Percentiles rank a stretch among this genome's conserved stretches.
These are phyloP conservation scores for Senecio squalidus DNA, from an alignment of 140 eudicot species.

Conservation along the genomic window DNA sequence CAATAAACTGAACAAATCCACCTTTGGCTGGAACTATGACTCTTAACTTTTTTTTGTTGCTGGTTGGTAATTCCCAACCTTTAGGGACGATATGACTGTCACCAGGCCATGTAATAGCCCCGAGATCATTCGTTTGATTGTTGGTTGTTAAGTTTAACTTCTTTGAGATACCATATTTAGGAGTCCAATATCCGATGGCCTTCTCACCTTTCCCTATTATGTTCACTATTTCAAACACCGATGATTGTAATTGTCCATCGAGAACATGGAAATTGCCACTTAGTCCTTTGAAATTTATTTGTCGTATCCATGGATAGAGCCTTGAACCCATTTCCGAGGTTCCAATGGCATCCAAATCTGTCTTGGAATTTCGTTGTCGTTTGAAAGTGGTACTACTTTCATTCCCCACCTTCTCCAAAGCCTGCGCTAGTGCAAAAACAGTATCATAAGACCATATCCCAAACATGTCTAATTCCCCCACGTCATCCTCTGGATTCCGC, in stretches of 20 bases:
- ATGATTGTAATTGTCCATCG: constrained; percentile 18
- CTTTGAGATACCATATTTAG: constrained; percentile 27
- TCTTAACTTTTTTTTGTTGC: constrained; percentile 29
- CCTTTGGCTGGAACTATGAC: constrained; percentile 43
- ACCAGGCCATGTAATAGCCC: constrained; percentile 55
- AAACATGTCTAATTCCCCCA: constrained; percentile 26
- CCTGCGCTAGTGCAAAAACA: constrained; percentile 33
- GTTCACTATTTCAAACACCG: constrained; percentile 43
- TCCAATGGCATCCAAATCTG: not conserved
- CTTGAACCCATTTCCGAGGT: not conserved
- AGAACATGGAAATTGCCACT: constrained; percentile 35
- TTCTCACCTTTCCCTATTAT: constrained; percentile 34
- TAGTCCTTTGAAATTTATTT: constrained; percentile 31
- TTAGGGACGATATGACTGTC: constrained; percentile 28
- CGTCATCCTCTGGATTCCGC: constrained; percentile 32
- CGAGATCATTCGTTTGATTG: constrained; percentile 14
- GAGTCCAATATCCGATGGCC: constrained; percentile 44
- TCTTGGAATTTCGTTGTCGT: constrained; percentile 1
- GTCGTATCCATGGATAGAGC: constrained; percentile 14
- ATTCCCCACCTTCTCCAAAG: constrained; percentile 22
- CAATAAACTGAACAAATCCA: constrained; percentile 30
- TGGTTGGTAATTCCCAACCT: constrained; percentile 57
- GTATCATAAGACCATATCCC: constrained; percentile 54
- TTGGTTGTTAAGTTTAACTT: too few species aligned
- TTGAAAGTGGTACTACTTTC: not conserved